Evolutionary conservation across 2,329 filamentous ascomycete species (phyloP).

Genomic region (Basipetospora chlamydospora): DNA sequence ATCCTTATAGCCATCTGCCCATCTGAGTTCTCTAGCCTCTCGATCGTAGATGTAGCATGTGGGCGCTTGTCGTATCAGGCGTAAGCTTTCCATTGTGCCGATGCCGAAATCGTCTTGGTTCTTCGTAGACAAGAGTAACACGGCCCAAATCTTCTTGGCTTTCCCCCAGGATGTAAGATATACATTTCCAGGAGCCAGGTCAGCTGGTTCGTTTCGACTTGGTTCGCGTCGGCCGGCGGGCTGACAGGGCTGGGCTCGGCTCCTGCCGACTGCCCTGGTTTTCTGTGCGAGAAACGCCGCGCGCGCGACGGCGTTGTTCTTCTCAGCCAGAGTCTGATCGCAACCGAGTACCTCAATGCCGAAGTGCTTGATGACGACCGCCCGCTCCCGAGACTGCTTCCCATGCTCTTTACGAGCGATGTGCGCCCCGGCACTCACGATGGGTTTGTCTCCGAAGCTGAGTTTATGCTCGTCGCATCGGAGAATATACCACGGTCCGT

Average conservation of each 20-base stretch:
- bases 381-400: neutral
- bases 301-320: neutral
- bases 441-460: neutral
- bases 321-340: neutral
- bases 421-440: neutral
- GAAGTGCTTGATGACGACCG: neutral
- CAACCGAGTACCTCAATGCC: neutral
- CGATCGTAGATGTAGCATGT: constrained; percentile 5
- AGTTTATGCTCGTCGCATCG: neutral
- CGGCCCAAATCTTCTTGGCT: constrained; percentile 7
- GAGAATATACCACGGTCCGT: neutral
- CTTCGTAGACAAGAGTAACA: constrained; percentile 5
- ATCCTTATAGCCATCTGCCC: constrained; percentile 7
- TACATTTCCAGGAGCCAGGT: neutral
- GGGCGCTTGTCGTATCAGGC: constrained; percentile 2
- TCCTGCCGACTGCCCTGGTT: neutral
- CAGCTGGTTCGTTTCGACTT: neutral
- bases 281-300: neutral
- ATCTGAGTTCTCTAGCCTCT: neutral
- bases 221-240: neutral
- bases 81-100: constrained; percentile 4
- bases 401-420: neutral
- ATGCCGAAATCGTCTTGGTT: constrained; percentile 4
- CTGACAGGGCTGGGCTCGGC: neutral
- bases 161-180: constrained; percentile 7